Conservation (phyloP, 1,139 yeast genomes). For the Schizosaccharomyces versatilis region DNA sequence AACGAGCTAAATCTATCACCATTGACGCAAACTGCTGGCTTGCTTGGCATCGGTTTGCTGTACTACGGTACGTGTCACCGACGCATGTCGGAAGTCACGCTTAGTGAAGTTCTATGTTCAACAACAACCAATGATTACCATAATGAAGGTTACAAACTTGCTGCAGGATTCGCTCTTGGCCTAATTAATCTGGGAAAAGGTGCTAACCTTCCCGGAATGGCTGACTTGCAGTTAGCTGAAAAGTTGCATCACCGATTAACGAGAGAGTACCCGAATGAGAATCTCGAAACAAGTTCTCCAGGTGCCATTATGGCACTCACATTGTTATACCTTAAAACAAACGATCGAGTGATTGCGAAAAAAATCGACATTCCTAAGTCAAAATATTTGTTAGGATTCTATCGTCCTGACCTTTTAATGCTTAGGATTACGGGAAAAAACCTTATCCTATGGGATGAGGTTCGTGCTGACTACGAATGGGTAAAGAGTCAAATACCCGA, state of each 20-base stretch:
- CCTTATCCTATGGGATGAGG: constrained; percentile 57
- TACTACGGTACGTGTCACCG: constrained; percentile 63
- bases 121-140: constrained; percentile 15
- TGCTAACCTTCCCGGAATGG: constrained; percentile 34
- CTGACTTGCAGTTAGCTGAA: constrained; percentile 53
- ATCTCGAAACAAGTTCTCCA: constrained; percentile 36
- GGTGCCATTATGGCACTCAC: constrained; percentile 66
- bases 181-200: constrained; percentile 71
- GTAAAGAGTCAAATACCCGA: constrained; percentile 22
- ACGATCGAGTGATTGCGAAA: constrained; percentile 35
- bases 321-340: constrained; percentile 51
- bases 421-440: constrained; percentile 46
- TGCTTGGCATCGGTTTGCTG: constrained; percentile 70
- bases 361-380: constrained; percentile 45
- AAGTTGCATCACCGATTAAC: constrained; percentile 36
- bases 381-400: constrained; percentile 34
- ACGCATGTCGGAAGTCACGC: constrained; percentile 62
- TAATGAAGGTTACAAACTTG: constrained; percentile 64
- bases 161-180: constrained; percentile 80
- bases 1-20: constrained; percentile 68
- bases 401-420: constrained; percentile 60
- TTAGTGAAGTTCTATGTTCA: constrained; percentile 37
- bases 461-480: constrained; percentile 38
- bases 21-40: constrained; percentile 76
- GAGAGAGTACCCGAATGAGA: constrained; percentile 25